These are phyloP conservation scores for Balansia obtecta DNA, from an alignment of 2,329 filamentous ascomycete species.

Conservation along the genomic window DNA sequence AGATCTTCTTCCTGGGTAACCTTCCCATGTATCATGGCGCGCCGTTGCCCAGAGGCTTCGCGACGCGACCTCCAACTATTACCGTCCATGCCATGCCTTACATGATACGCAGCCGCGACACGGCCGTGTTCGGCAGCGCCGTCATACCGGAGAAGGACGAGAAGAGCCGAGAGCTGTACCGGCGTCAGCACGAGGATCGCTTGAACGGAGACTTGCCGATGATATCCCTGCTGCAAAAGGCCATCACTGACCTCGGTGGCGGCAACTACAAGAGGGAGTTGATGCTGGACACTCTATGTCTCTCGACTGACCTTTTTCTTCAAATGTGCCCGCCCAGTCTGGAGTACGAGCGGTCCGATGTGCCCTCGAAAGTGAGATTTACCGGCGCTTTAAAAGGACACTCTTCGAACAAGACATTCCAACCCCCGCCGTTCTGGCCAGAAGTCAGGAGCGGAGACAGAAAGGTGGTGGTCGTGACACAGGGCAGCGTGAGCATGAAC, in stretches of 20 bases:
- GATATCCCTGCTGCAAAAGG: not conserved
- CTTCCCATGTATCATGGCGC: slow-evolving; percentile 25
- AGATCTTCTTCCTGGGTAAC: slow-evolving; percentile 25
- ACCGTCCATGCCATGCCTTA: slow-evolving; percentile 27
- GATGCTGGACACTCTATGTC: slow-evolving; percentile 25
- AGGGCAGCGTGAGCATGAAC: slow-evolving; percentile 31
- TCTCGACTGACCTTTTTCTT: slow-evolving; percentile 21
- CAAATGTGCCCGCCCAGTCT: slow-evolving; percentile 26
- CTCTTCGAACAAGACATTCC: not conserved
- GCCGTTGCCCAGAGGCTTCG: slow-evolving; percentile 24
- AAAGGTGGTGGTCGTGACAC: slow-evolving; percentile 32
- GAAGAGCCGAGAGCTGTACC: not conserved
- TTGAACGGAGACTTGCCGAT: not conserved
- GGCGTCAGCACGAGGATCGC: not conserved
- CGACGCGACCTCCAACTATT: slow-evolving; percentile 22
- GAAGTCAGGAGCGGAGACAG: slow-evolving; percentile 14
- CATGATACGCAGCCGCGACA: slow-evolving; percentile 17
- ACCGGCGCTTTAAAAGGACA: slow-evolving; percentile 24
- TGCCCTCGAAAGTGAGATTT: slow-evolving; percentile 27
- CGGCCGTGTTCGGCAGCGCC: not conserved
- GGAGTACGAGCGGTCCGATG: slow-evolving; percentile 25
- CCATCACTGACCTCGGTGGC: not conserved
- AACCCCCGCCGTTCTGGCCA: slow-evolving; percentile 1
- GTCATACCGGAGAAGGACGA: not conserved
- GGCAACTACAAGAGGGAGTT: not conserved